Conservation (phyloP, 495 filamentous ascomycete genomes). For the Aspergillus steynii region DNA sequence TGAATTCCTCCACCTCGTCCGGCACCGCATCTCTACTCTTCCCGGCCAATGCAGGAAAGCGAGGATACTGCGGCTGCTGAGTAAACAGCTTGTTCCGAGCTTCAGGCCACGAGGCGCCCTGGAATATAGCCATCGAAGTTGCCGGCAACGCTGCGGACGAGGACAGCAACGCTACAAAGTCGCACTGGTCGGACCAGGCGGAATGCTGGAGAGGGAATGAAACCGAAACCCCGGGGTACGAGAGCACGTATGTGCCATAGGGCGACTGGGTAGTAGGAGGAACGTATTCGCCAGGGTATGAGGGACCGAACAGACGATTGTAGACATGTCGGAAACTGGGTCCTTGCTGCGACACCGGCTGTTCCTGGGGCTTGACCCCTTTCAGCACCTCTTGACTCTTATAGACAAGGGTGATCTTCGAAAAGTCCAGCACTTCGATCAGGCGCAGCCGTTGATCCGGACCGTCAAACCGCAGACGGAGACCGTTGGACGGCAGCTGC, state of each 20-base stretch:
- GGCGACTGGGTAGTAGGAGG: conserved; percentile 54
- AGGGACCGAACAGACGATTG: conserved; percentile 84
- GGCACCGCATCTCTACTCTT: conserved; percentile 64
- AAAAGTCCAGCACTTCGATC: conserved; percentile 89
- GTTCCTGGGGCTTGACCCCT: conserved; percentile 48
- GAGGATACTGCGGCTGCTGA: conserved; percentile 65
- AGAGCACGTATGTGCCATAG: conserved; percentile 76
- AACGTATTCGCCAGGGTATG: conserved; percentile 89
- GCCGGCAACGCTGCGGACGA: conserved; percentile 73
- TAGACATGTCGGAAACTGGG: conserved; percentile 91
- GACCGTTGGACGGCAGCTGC: conserved; percentile 75
- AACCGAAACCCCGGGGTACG: conserved; percentile 92
- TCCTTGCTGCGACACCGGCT: conserved; percentile 49
- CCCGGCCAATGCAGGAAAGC: conserved; percentile 52
- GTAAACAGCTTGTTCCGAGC: conserved; percentile 74
- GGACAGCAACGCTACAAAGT: conserved; percentile 83
- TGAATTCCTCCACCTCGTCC: conserved; percentile 81
- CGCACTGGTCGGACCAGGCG: conserved; percentile 77
- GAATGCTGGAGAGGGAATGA: conserved; percentile 77
- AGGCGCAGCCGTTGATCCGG: conserved; percentile 87
- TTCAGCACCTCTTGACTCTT: conserved; percentile 84
- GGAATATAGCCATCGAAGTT: conserved; percentile 83
- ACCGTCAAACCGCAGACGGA: conserved; percentile 90
- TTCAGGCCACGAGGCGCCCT: conserved; percentile 85
- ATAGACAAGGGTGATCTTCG: conserved; percentile 78